Evolutionary conservation across 1,284 basidiomycete genomes (phyloP), one percentile per base, ranked within the genome.

Genomic region (Ceratobasidium sp.): DNA sequence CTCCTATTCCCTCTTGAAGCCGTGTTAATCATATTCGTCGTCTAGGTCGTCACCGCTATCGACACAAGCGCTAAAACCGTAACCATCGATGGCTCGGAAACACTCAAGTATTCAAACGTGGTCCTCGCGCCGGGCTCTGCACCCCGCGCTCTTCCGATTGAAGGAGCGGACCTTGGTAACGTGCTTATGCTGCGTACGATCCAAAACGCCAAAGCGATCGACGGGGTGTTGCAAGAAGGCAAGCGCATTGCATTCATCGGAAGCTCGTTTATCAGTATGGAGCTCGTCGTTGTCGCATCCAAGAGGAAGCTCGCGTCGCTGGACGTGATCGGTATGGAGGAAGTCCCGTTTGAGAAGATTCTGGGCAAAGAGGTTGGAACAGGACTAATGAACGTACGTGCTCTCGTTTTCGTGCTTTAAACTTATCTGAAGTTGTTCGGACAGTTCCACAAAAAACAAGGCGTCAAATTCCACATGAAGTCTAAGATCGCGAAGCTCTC

Each of bases 231-330:
- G n/a, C 79, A 90, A 81, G 90, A 92, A 81, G 93, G 93, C 35
- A 92, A 94, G 81, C 88, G 90, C 73, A 84, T 94, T 63, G 94
- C 96, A 42, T 89, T 98, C 42, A 93, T 98, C 79, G 96, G 96
- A 1, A 93, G 92, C 42, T 94, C 93, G 23, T 98, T 98, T 85
- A 99, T 99, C 81, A 92, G 94, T 71, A 95, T 98, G 93, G 96
- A 99, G 83, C 86, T 95, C 11, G 94, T 95, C 4, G 89, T 88
- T 17, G 93, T 94, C 0, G 85, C 95, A 0, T 82, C 90, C 4
- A 92, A 92, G 81, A 91, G 92, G 76, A 93, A 92, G 84, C 89
- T 93, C 20, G 90, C 90, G 42, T 90, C 90, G 35, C 90, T 94
- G 74, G 89, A 94, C 77, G 91, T 97, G 69, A 89, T 98, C 71